phyloP scores from a whole-genome alignment of 805 yeast genomes.

The Debaryomyces hansenii region DNA sequence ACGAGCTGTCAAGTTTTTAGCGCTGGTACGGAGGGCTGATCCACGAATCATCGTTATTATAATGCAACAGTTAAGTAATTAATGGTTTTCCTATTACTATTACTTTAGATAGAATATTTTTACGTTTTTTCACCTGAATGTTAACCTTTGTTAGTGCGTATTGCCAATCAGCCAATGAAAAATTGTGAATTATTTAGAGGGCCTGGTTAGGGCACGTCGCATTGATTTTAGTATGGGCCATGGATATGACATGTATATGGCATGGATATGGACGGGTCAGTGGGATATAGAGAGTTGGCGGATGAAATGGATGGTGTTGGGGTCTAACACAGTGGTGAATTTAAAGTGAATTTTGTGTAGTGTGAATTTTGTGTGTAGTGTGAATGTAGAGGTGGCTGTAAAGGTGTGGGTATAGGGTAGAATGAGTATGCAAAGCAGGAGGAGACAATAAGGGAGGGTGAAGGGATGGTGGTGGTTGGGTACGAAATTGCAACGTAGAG shows the following conservation, averaged over 20 bases:
- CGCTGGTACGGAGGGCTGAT: slow-evolving; percentile 30
- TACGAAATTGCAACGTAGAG: too few relatives aligned
- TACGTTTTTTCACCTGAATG: slow-evolving; percentile 1
- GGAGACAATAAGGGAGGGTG: too few relatives aligned
- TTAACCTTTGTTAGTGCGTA: neutral
- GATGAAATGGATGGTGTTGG: too few relatives aligned
- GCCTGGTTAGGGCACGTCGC: neutral
- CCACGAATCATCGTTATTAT: slow-evolving; percentile 41
- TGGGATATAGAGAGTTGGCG: too few relatives aligned
- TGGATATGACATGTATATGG: neutral
- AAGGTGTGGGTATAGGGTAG: too few relatives aligned
- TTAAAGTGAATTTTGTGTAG: too few relatives aligned
- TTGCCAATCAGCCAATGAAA: slow-evolving; percentile 1
- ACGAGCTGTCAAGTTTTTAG: slow-evolving; percentile 36
- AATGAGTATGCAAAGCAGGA: too few relatives aligned
- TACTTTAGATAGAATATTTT: neutral
- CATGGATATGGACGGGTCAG: too few relatives aligned
- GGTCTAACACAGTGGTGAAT: too few relatives aligned
- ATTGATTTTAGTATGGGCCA: neutral
- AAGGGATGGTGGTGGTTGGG: too few relatives aligned
- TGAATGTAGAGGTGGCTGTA: too few relatives aligned
- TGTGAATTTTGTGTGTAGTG: too few relatives aligned
- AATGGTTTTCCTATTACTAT: neutral
- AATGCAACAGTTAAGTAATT: neutral
- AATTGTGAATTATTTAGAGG: slow-evolving; percentile 1